These are phyloP conservation scores for Cornus controversa DNA, from an alignment of 148 eudicot species.

Conservation along the genomic window DNA sequence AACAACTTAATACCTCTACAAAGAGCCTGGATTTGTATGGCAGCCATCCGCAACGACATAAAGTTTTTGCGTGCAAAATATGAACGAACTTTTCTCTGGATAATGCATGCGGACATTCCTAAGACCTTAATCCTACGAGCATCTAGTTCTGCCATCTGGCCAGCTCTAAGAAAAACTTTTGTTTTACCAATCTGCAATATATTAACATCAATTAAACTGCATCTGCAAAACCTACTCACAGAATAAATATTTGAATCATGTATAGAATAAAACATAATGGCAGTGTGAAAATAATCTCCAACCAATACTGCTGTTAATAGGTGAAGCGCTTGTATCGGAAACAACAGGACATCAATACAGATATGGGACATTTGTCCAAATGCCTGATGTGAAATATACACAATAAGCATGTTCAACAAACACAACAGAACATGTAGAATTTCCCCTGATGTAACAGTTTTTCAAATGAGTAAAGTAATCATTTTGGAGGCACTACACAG, in stretches of 20 bases:
- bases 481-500: background rate
- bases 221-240: background rate
- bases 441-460: background rate
- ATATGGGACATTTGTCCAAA: background rate
- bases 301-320: background rate
- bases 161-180: conserved; percentile 94
- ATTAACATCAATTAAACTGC: background rate
- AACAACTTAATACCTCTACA: conserved; percentile 62
- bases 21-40: conserved; percentile 62
- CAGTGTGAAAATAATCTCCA: background rate
- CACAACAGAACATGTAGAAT: background rate
- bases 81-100: conserved; percentile 69
- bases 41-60: conserved; percentile 40
- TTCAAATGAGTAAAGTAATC: background rate
- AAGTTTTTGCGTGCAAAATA: conserved; percentile 52
- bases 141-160: conserved; percentile 98
- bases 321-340: background rate
- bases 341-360: background rate
- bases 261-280: background rate
- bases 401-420: background rate
- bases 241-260: conserved; percentile 7
- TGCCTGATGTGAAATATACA: background rate
- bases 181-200: conserved; percentile 83
- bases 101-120: conserved; percentile 72
- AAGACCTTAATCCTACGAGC: conserved; percentile 67